phyloP scores from a whole-genome alignment of 2,329 filamentous ascomycete species.

The Aspergillus fischeri region DNA sequence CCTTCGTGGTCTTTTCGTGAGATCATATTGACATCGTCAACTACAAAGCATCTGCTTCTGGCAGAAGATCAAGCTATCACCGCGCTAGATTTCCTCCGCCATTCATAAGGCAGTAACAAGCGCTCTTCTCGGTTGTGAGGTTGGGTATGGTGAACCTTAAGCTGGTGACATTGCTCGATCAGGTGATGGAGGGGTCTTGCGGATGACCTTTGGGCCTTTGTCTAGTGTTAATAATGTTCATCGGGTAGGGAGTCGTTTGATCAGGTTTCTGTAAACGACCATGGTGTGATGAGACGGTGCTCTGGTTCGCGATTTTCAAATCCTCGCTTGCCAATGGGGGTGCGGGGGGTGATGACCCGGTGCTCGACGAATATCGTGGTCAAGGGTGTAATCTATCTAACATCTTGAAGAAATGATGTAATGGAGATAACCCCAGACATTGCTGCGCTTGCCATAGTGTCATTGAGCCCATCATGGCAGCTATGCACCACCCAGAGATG shows the following conservation, averaged over 20 bases:
- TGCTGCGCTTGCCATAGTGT: background rate
- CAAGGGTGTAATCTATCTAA: background rate
- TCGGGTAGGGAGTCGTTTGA: background rate
- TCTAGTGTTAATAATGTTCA: background rate
- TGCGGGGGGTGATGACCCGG: background rate
- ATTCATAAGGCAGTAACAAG: constrained; percentile 5
- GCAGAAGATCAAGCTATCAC: background rate
- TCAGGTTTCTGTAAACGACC: background rate
- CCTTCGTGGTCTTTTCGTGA: background rate
- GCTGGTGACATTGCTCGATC: background rate
- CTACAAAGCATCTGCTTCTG: background rate
- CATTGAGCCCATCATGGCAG: constrained; percentile 7
- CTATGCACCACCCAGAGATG: constrained; percentile 4
- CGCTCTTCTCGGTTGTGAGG: background rate
- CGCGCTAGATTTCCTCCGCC: background rate
- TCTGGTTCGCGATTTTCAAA: background rate
- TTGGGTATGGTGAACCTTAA: background rate
- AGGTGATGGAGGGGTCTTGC: background rate
- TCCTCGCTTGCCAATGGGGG: background rate
- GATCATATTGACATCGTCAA: background rate
- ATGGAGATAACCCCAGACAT: background rate
- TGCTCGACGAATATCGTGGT: background rate
- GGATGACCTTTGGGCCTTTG: background rate
- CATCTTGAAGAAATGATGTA: background rate
- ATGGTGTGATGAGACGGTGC: background rate